These are phyloP conservation scores for Neonothopanus nambi DNA, from an alignment of 1,284 basidiomycete species.

Conservation along the genomic window DNA sequence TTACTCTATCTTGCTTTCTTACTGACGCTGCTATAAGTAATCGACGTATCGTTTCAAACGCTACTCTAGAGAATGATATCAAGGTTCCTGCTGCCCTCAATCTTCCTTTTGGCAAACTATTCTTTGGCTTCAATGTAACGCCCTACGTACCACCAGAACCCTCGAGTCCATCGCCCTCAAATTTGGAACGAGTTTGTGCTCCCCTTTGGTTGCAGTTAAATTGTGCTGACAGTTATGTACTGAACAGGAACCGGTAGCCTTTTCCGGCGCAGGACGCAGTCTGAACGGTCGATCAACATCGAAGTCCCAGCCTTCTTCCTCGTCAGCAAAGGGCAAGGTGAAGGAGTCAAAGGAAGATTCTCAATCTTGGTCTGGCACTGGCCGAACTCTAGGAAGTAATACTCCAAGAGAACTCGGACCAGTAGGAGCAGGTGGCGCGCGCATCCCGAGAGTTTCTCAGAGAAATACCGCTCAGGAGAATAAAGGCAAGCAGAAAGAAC, in stretches of 20 bases:
- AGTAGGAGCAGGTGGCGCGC: slow-evolving; percentile 54
- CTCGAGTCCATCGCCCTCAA: slow-evolving; percentile 24
- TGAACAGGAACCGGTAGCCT: slow-evolving; percentile 37
- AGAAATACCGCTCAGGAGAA: slow-evolving; percentile 26
- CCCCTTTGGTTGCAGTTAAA: background rate
- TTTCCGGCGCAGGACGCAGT: slow-evolving; percentile 53
- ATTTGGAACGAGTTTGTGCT: slow-evolving; percentile 25
- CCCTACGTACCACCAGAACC: slow-evolving; percentile 63
- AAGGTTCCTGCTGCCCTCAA: slow-evolving; percentile 90
- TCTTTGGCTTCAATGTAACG: slow-evolving; percentile 87
- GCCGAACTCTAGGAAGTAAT: slow-evolving; percentile 54
- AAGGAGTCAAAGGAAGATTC: slow-evolving; percentile 38
- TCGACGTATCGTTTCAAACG: slow-evolving; percentile 84
- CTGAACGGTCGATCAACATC: slow-evolving; percentile 46
- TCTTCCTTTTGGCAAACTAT: slow-evolving; percentile 90
- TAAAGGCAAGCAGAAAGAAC: slow-evolving; percentile 34
- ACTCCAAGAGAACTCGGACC: slow-evolving; percentile 38
- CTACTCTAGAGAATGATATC: slow-evolving; percentile 71
- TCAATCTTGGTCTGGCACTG: slow-evolving; percentile 36
- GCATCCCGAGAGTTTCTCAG: slow-evolving; percentile 45
- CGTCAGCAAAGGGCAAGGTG: slow-evolving; percentile 52
- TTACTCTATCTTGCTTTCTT: background rate
- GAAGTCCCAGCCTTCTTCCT: slow-evolving; percentile 24
- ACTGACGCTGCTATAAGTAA: slow-evolving; percentile 51
- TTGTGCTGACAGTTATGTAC: slow-evolving; percentile 18